A percentile compares a stretch with the other conserved stretches of the same genome.
phyloP scores from a whole-genome alignment of 208 protist genomes.

The Crithidia sp. region DNA sequence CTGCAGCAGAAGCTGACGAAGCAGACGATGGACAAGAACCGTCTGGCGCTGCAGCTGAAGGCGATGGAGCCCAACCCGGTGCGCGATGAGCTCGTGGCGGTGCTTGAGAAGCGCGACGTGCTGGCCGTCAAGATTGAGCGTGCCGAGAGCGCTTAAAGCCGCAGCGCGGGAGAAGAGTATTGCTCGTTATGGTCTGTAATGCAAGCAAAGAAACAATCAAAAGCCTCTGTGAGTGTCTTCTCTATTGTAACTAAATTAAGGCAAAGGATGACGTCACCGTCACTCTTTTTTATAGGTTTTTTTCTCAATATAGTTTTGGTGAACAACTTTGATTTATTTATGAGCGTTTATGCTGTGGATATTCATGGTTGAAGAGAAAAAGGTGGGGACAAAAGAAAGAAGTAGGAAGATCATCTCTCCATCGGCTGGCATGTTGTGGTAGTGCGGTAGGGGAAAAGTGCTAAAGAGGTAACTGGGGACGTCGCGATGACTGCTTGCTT shows the following conservation, averaged over 20 bases:
- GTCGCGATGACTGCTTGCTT: too few species aligned
- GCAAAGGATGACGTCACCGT: not conserved
- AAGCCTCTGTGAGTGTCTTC: too few species aligned
- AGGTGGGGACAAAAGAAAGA: not conserved
- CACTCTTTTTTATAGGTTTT: not conserved
- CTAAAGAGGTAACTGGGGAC: too few species aligned
- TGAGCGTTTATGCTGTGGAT: too few species aligned
- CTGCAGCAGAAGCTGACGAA: conserved; percentile 84
- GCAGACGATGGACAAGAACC: conserved; percentile 75
- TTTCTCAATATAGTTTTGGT: not conserved
- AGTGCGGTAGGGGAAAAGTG: too few species aligned
- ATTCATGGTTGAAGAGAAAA: not conserved
- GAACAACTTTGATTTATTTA: too few species aligned
- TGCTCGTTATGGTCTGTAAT: too few species aligned
- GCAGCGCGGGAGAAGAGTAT: too few species aligned
- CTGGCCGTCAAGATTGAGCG: conserved; percentile 49
- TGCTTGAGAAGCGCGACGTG: conserved; percentile 62
- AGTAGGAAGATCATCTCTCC: too few species aligned
- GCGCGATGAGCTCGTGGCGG: conserved; percentile 59
- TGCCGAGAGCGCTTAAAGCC: conserved; percentile 20
- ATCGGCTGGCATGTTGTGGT: too few species aligned
- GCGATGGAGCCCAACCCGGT: conserved; percentile 59
- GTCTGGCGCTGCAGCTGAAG: conserved; percentile 81
- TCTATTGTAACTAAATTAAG: too few species aligned
- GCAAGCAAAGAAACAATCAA: too few species aligned